These are phyloP conservation scores for Entomortierella lignicola DNA, from an alignment of 192 early-diverging fungal genomes.

Conservation along the genomic window DNA sequence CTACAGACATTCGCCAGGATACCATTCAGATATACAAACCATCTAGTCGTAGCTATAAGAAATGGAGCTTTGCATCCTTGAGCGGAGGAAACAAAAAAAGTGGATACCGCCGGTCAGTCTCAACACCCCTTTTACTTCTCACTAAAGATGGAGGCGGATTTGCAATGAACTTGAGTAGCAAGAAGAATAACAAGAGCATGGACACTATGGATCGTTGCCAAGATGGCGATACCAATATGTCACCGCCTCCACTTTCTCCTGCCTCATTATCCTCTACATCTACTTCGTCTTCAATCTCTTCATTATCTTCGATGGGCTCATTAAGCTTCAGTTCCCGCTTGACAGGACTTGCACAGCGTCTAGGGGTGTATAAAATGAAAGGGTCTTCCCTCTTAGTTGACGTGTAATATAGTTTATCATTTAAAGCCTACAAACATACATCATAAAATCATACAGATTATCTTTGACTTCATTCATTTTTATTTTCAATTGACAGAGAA, in stretches of 20 bases:
- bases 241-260: slow-evolving; percentile 10
- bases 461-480: too few relatives aligned
- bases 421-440: background rate
- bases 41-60: slow-evolving; percentile 15
- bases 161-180: background rate
- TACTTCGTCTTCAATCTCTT: background rate
- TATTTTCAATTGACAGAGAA: too few relatives aligned
- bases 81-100: slow-evolving; percentile 1
- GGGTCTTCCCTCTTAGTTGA: slow-evolving; percentile 29
- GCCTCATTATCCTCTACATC: slow-evolving; percentile 14
- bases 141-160: background rate
- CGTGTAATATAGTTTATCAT: slow-evolving; percentile 4
- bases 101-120: slow-evolving; percentile 29
- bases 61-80: slow-evolving; percentile 9
- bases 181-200: background rate
- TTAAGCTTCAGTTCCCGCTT: slow-evolving; percentile 30
- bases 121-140: slow-evolving; percentile 12
- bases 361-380: slow-evolving; percentile 25
- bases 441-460: too few relatives aligned
- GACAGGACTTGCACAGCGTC: slow-evolving; percentile 22
- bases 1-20: slow-evolving; percentile 22
- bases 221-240: slow-evolving; percentile 21
- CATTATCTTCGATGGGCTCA: slow-evolving; percentile 2
- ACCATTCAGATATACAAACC: background rate
- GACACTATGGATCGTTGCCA: slow-evolving; percentile 5